Base-by-base conservation (phyloP, 2,329 filamentous ascomycete species). In the Zymoseptoria ardabiliae region DNA sequence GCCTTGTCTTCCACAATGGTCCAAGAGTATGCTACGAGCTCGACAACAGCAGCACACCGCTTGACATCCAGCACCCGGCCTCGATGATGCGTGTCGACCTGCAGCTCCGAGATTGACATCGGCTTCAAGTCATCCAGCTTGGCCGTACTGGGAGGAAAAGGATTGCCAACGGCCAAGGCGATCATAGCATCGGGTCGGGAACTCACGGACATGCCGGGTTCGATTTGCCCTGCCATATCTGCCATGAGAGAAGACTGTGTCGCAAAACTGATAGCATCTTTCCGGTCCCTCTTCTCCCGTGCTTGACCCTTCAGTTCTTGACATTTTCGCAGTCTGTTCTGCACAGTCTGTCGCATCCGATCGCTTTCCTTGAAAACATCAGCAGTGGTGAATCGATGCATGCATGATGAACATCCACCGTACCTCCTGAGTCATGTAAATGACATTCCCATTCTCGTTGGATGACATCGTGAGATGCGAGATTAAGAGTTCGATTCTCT, bases 1-100 rank as follows among this genome's bases (percentile, higher is more conserved):
- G 64, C 57, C 4, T 65, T 66, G 2, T 67, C 68, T 50, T 73
- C 69, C 0, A 76, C 69, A n/a, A 71, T 57, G 5, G 64, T 69
- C 67, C 68, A 71, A 6, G 68, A 68, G 19, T 30, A 57, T 3
- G 58, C 61, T 19, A 59, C 59, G 20, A 60, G 54, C 22, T 58
- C 55, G 10, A 67, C 64, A 8, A 64, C 66, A 7, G 65, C 61
- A n/a, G 57, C 59, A 19, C 56, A 58, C 1, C 74, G 69, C 13
- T 53, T 55, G 11, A 67, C 59, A 6, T 41, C 21, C 8, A 68
- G 61, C 7, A 64, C 57, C 1, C 55, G 55, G 4, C 66, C 63
- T 6, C 45, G 57, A 58, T 68, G 66, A 55, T 67, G 64, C 11
- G 61, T 65, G 28, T 65, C 66, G 35, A 61, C 56, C 17, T 56